Base-by-base conservation (phyloP, 257 asterid species). In the Hygrophila difformis region DNA sequence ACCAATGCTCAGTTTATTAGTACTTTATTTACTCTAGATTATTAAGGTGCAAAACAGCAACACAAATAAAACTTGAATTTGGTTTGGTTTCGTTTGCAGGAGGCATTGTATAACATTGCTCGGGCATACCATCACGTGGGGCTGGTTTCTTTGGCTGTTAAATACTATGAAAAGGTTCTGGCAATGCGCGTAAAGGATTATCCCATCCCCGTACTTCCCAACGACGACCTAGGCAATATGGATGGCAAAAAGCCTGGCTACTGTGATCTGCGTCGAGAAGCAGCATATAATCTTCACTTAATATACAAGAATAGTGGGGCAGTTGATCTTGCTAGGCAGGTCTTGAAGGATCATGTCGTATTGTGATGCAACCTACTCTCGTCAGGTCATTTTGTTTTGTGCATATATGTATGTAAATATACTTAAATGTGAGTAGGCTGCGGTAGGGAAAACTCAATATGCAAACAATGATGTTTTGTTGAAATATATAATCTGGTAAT, bases 41-140 rank as follows among this genome's bases (percentile, higher is more conserved):
- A n/a, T n/a, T n/a, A n/a, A n/a, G n/a, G n/a, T n/a, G n/a, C n/a
- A n/a, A n/a, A n/a, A n/a, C n/a, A n/a, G n/a, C n/a, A n/a, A n/a
- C n/a, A n/a, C n/a, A n/a, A n/a, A n/a, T n/a, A n/a, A n/a, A n/a
- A n/a, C n/a, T n/a, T n/a, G n/a, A n/a, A n/a, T n/a, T n/a, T n/a
- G n/a, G n/a, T n/a, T n/a, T n/a, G n/a, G n/a, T 22, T 17, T 55
- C 38, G 24, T 29, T 44, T 50, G 68, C 72, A 81, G 89, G 94
- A 82, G 65, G 69, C 93, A 0, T 9, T 79, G 36, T 82, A 72
- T 44, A 87, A 82, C 72, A 71, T 87, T 16, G 94, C 76, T 17
- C 74, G 94, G 53, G 94, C 93, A 9, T 87, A 69, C 56, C 96
- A 87, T 63, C 96, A 87, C 12, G 77, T 82, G 2, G 94, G 89